These are phyloP conservation scores for Sisymbrium irio DNA, from an alignment of 345 rosid genomes.

Conservation along the genomic window DNA sequence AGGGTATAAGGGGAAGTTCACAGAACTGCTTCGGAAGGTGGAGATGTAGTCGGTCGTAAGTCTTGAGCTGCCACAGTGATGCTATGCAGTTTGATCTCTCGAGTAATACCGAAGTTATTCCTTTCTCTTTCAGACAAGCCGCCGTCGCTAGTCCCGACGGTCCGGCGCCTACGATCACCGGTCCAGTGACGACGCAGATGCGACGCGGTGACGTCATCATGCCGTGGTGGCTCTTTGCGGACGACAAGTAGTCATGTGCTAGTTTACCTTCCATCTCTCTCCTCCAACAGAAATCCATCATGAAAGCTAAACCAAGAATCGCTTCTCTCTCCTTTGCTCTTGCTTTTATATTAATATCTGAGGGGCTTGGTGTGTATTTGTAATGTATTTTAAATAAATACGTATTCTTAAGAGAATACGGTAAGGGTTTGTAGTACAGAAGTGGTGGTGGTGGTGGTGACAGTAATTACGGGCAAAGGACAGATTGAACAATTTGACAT, in stretches of 20 bases:
- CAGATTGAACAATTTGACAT: constrained; percentile 24
- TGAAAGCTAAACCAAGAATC: constrained; percentile 23
- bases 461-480: constrained; percentile 26
- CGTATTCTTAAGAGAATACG: constrained; percentile 22
- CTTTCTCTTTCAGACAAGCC: constrained; percentile 57
- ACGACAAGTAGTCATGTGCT: constrained; percentile 54
- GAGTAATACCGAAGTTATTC: constrained; percentile 47
- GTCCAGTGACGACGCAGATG: constrained; percentile 41
- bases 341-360: constrained; percentile 6
- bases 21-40: constrained; percentile 83
- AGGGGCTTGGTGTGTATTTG: constrained; percentile 18
- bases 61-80: constrained; percentile 74
- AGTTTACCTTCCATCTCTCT: constrained; percentile 82
- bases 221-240: constrained; percentile 6
- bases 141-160: constrained; percentile 81
- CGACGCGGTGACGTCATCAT: constrained; percentile 29
- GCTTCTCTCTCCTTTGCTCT: not conserved
- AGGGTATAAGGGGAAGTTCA: constrained; percentile 70
- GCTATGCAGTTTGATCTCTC: constrained; percentile 78
- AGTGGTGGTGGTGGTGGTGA: constrained; percentile 29
- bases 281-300: constrained; percentile 49
- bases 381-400: constrained; percentile 17
- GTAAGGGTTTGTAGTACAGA: constrained; percentile 25
- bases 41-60: constrained; percentile 75
- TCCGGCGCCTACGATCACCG: constrained; percentile 78